Evolutionary conservation across 176 grass and related monocot genomes (phyloP), one percentile per base, ranked within the genome.

Genomic region (Ensete ventricosum): DNA sequence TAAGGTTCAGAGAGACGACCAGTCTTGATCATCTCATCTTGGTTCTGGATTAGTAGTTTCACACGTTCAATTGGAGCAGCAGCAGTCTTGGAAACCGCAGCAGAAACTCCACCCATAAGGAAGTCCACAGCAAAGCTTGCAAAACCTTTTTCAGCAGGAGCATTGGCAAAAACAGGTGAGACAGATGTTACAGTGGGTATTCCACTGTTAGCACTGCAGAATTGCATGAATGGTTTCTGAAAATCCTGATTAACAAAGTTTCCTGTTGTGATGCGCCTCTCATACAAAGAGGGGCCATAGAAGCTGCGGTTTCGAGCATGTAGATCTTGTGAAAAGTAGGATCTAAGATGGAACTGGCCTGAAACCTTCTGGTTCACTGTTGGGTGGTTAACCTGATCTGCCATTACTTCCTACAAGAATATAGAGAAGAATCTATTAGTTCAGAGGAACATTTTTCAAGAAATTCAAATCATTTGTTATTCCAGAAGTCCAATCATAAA

Each of bases 1-100:
- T 96, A 96, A 22, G 92, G 89, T 62, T 96, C 83, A 26, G 89
- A 84, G 1, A 96, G 87, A 74, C 92, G 86, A 22, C 92, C 92
- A 73, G 81, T 20, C 78, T 96, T 96, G 72, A 96, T 43, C 34
- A 43, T 43, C 34, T 43, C 34, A 43, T 43, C 34, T 43, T 43
- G 34, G 34, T 43, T 43, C 34, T 43, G 34, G 34, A 43, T 43
- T 4, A 43, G 34, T 43, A 43, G 34, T 43, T 43, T 43, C 34
- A 43, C 34, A 43, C 34, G 34, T 43, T 43, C 34, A 43, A 43
- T 43, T 43, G 34, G 34, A 43, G 34, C 34, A 43, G 34, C 34
- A 43, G 34, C 34, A 43, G 34, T 43, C 34, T 43, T 43, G 34
- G 34, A 43, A 6, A 43, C 34, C 34, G 34, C 34, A 43, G 34